Percentiles rank a stretch among this genome's conserved stretches.
Evolutionary conservation across 768 basidiomycete species (phyloP).

Genomic region (Amanita rimosa): DNA sequence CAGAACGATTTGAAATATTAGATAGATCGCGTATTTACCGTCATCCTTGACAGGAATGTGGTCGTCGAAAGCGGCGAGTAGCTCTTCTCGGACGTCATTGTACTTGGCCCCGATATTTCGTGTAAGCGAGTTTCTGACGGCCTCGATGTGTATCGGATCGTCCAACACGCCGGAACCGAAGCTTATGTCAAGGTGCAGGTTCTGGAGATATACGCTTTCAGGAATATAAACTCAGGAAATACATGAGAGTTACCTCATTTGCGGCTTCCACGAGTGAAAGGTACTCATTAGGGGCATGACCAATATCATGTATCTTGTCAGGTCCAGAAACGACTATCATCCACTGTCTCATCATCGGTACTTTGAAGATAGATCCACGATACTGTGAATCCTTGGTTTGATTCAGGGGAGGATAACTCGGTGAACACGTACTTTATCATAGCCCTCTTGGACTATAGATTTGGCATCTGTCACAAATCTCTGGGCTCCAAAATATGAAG

Average conservation of each 20-base stretch:
- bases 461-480: slow-evolving; percentile 14
- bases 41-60: slow-evolving; percentile 5
- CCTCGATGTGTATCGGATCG: slow-evolving; percentile 10
- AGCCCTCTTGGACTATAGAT: slow-evolving; percentile 21
- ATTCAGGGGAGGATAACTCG: not conserved
- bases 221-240: not conserved
- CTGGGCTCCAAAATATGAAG: not conserved
- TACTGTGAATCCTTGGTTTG: slow-evolving; percentile 8
- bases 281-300: slow-evolving; percentile 30
- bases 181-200: slow-evolving; percentile 22
- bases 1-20: not conserved
- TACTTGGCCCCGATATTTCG: slow-evolving; percentile 17
- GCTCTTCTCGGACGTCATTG: slow-evolving; percentile 15
- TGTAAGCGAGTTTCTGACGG: slow-evolving; percentile 16
- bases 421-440: slow-evolving; percentile 14
- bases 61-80: slow-evolving; percentile 12
- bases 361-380: slow-evolving; percentile 24
- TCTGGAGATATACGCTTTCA: slow-evolving; percentile 9
- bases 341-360: slow-evolving; percentile 34
- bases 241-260: slow-evolving; percentile 10
- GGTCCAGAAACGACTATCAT: slow-evolving; percentile 29
- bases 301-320: slow-evolving; percentile 30
- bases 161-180: slow-evolving; percentile 15
- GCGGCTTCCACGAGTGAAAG: slow-evolving; percentile 29
- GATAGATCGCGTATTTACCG: not conserved